Conservation (phyloP, 257 asterid species). For the Perilla frutescens region DNA sequence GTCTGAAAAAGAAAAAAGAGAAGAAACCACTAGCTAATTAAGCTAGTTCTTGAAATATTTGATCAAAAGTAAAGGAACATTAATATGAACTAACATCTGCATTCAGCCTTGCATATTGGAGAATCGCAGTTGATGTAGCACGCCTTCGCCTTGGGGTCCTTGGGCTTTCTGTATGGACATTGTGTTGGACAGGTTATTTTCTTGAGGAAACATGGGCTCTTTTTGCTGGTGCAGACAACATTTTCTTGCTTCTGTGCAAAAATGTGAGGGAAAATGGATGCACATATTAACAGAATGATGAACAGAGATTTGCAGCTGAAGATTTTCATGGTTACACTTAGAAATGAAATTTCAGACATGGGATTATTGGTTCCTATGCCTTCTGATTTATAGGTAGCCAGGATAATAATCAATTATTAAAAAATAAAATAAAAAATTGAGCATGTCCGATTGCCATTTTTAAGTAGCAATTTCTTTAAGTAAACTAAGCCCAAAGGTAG, state of each 20-base stretch:
- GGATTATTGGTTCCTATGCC: neutral
- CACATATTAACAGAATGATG: conserved; percentile 18
- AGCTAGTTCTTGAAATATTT: neutral
- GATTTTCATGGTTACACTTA: conserved; percentile 25
- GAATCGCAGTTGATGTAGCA: conserved; percentile 62
- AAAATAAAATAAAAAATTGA: neutral
- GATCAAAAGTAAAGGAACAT: neutral
- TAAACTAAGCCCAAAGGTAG: neutral
- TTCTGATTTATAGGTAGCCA: conserved; percentile 14
- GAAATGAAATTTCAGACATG: neutral
- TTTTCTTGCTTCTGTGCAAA: conserved; percentile 14
- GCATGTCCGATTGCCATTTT: neutral
- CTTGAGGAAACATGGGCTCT: conserved; percentile 49
- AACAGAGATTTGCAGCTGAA: conserved; percentile 23
- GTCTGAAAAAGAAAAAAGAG: conserved; percentile 34
- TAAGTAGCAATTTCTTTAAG: neutral
- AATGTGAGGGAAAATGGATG: neutral
- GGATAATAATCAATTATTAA: neutral
- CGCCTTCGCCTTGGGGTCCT: conserved; percentile 47
- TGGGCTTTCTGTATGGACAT: conserved; percentile 50
- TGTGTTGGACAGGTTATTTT: conserved; percentile 45
- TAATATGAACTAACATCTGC: conserved; percentile 47
- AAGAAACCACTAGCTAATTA: neutral
- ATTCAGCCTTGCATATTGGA: conserved; percentile 58
- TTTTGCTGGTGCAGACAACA: conserved; percentile 34